These are phyloP conservation scores for Atkinsonella hypoxylon DNA, from an alignment of 2,329 filamentous ascomycete species.

Conservation along the genomic window DNA sequence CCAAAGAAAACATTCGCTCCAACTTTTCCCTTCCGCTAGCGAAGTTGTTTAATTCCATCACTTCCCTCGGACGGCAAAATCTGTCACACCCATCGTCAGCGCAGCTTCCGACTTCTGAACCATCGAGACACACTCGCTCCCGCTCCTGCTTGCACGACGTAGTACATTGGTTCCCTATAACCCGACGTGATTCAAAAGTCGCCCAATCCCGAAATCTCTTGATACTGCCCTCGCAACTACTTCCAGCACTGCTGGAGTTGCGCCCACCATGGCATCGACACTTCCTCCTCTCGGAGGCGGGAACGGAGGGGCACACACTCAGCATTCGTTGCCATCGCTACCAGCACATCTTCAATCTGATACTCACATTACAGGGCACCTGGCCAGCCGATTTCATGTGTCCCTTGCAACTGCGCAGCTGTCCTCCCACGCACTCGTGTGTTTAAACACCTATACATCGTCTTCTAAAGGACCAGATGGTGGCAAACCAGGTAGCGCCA, in stretches of 20 bases:
- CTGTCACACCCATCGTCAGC: not conserved
- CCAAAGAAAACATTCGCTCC: not conserved
- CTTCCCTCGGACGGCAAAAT: not conserved
- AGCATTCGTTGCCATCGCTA: conserved; percentile 78
- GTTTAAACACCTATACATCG: conserved; percentile 88
- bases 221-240: not conserved
- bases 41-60: not conserved
- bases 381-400: conserved; percentile 85
- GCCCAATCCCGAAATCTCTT: not conserved
- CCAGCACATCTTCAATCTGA: conserved; percentile 73
- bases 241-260: conserved; percentile 8
- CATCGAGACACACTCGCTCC: not conserved
- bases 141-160: not conserved
- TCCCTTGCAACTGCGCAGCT: conserved; percentile 77
- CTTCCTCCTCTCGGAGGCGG: conserved; percentile 36
- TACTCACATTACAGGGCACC: conserved; percentile 67
- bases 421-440: conserved; percentile 83
- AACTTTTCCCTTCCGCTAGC: not conserved
- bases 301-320: conserved; percentile 55
- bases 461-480: conserved; percentile 84
- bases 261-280: conserved; percentile 47
- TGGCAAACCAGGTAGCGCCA: conserved; percentile 79
- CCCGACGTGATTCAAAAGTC: not conserved
- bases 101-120: not conserved
- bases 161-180: not conserved